Percentiles rank a stretch among this genome's conserved stretches.
Conservation (phyloP, 352 stramenopile species). For the Pythium rhizo-oryzae region DNA sequence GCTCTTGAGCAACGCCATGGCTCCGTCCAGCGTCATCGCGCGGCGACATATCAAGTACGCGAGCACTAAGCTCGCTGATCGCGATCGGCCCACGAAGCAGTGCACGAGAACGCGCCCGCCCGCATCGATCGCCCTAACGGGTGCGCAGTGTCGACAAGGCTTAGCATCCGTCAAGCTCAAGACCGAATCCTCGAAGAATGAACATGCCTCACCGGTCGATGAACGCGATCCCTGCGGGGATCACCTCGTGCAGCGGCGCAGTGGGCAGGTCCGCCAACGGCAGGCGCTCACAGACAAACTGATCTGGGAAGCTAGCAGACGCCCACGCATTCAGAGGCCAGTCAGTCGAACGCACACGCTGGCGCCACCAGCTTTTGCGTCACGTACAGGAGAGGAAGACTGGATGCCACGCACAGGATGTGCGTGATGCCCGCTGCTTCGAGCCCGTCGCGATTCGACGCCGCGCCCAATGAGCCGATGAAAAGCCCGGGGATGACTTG, state of each 20-base stretch:
- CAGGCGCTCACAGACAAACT: conserved; percentile 61
- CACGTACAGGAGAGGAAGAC: conserved; percentile 46
- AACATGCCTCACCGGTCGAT: conserved; percentile 50
- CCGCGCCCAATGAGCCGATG: conserved; percentile 70
- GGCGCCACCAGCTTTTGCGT: not conserved
- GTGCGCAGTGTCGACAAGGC: not conserved
- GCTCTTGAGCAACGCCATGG: conserved; percentile 42
- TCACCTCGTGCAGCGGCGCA: conserved; percentile 42
- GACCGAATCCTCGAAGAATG: not conserved
- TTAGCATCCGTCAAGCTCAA: no score
- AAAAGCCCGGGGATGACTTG: conserved; percentile 52
- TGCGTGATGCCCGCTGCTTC: conserved; percentile 49
- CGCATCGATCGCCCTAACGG: conserved; percentile 36
- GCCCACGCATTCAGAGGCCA: not conserved
- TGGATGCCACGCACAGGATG: conserved; percentile 55
- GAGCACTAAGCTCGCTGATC: conserved; percentile 68
- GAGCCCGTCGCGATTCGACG: conserved; percentile 51
- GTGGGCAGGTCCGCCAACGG: conserved; percentile 48
- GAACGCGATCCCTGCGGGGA: conserved; percentile 55
- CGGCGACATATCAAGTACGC: conserved; percentile 59
- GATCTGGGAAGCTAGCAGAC: conserved; percentile 46
- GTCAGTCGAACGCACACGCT: no score
- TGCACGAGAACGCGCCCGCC: conserved; percentile 75
- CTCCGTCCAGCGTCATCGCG: conserved; percentile 39
- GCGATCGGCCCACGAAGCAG: conserved; percentile 71